These are phyloP conservation scores for Lyophyllum semitale DNA, from an alignment of 768 basidiomycete species.

Conservation along the genomic window DNA sequence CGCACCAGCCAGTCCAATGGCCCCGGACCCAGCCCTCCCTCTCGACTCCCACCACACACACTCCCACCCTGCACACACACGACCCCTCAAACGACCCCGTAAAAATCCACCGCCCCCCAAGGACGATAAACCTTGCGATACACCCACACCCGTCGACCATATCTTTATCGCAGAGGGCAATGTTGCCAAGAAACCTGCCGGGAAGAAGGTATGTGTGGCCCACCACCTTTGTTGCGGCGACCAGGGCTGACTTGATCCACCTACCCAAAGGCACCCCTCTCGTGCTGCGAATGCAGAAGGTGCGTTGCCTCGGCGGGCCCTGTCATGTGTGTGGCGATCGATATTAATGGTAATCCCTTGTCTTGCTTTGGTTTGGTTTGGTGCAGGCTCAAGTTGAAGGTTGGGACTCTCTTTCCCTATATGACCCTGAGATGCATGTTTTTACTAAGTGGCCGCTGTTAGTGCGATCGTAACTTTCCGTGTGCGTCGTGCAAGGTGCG, in stretches of 20 bases:
- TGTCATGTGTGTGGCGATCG: no score
- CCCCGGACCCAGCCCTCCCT: slow-evolving; percentile 11
- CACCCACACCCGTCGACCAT: slow-evolving; percentile 37
- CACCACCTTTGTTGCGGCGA: no score
- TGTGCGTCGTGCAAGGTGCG: slow-evolving; percentile 45
- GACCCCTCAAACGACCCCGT: slow-evolving; percentile 50
- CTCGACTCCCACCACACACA: slow-evolving; percentile 1
- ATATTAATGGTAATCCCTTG: background rate
- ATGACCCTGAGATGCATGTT: slow-evolving; percentile 15
- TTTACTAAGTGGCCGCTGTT: no score
- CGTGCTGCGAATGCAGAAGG: slow-evolving; percentile 67
- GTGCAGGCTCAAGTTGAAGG: slow-evolving; percentile 57
- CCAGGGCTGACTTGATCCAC: background rate
- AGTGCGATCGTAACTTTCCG: slow-evolving; percentile 56
- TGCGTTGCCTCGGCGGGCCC: no score
- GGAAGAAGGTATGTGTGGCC: slow-evolving; percentile 52
- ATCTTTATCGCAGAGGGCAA: slow-evolving; percentile 54
- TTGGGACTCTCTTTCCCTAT: slow-evolving; percentile 22
- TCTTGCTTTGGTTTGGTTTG: slow-evolving; percentile 9
- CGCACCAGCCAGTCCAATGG: slow-evolving; percentile 17
- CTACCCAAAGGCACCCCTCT: slow-evolving; percentile 49
- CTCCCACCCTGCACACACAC: slow-evolving; percentile 17
- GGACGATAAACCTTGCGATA: slow-evolving; percentile 24
- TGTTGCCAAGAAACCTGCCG: slow-evolving; percentile 43
- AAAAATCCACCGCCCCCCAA: slow-evolving; percentile 31